Base-by-base conservation (phyloP, 305 asterid genomes). In the Fraxinus dipetala region DNA sequence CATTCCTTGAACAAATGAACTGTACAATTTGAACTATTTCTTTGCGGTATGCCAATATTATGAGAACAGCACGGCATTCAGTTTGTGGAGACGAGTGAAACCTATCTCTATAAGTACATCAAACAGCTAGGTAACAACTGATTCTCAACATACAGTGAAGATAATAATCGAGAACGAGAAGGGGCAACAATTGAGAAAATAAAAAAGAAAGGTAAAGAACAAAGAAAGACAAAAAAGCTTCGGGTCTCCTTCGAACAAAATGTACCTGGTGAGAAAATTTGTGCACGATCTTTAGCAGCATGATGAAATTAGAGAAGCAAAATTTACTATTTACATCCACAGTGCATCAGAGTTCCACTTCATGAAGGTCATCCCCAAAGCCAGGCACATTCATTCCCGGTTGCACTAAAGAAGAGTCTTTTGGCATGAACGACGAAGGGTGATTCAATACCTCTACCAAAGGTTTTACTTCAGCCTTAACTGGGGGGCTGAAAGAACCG, bases 331-430 rank as follows among this genome's bases (percentile, higher is more conserved):
- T 31, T 89, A 91, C 89, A 90, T 84, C 86, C 82, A 69, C 79
- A 59, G 69, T 76, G 51, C 78, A 80, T 92, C 91, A 94, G 61
- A 93, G 92, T 83, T 94, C 96, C 65, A 94, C 98, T 84, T 94
- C 97, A 18, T 89, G 93, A 48, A 91, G 89, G 43, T 89, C 92
- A 32, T 88, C 94, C 72, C 90, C 89, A 18, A 67, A 82, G 79
- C 90, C 84, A 67, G 92, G 88, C 7, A 88, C 89, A 45, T 76
- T 88, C 70, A 3, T n/a, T 16, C 89, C 83, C n/a, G 90, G 84
- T 72, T 79, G 88, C 81, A 82, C 85, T 6, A 82, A 78, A 31
- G 87, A 72, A 36, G 87, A 76, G 65, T 85, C 87, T 5, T 80
- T 85, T 3, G 90, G 87, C 85, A 72, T 82, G 81, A 82, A 81